A percentile compares a stretch with the other conserved stretches of the same genome.
These are phyloP conservation scores for Acanthamoeba healyi DNA, from an alignment of 208 protist genomes.

Conservation along the genomic window DNA sequence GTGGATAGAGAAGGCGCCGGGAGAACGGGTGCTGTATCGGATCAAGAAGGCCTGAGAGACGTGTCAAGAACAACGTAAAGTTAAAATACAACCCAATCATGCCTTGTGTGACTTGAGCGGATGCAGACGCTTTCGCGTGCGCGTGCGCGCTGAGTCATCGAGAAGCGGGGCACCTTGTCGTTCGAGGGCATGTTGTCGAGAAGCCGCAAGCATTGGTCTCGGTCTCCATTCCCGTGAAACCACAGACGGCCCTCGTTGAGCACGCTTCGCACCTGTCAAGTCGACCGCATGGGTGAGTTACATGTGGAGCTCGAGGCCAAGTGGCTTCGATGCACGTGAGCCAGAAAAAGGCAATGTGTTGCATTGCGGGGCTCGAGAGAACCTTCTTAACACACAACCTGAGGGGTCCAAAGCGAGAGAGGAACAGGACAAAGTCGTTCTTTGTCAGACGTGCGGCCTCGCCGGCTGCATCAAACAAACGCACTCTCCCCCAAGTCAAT, in stretches of 20 bases:
- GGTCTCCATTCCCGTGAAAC: slow-evolving; percentile 55
- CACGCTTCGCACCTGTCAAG: background rate
- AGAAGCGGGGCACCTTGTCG: background rate
- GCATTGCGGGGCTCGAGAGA: background rate
- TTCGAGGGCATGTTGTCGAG: slow-evolving; percentile 44
- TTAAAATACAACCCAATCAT: background rate
- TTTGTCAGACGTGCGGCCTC: background rate
- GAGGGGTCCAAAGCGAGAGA: slow-evolving; percentile 42
- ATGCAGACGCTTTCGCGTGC: background rate
- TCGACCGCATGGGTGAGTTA: background rate
- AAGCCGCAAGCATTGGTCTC: background rate
- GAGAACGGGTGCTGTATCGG: slow-evolving; percentile 16
- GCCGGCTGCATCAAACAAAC: background rate
- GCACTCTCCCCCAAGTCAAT: background rate
- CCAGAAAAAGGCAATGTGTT: background rate
- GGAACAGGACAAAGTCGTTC: background rate
- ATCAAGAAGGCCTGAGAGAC: slow-evolving; percentile 40
- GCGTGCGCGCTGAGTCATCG: background rate
- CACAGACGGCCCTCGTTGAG: slow-evolving; percentile 12
- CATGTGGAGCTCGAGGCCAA: too few species aligned
- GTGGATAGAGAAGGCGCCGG: slow-evolving; percentile 42
- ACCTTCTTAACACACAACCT: slow-evolving; percentile 30
- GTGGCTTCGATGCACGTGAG: background rate
- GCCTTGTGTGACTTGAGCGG: too few species aligned
- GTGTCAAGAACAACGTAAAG: background rate